Evolutionary conservation across 2,329 filamentous ascomycete species (phyloP).

Genomic region (Chrysosporium keratinophilum): DNA sequence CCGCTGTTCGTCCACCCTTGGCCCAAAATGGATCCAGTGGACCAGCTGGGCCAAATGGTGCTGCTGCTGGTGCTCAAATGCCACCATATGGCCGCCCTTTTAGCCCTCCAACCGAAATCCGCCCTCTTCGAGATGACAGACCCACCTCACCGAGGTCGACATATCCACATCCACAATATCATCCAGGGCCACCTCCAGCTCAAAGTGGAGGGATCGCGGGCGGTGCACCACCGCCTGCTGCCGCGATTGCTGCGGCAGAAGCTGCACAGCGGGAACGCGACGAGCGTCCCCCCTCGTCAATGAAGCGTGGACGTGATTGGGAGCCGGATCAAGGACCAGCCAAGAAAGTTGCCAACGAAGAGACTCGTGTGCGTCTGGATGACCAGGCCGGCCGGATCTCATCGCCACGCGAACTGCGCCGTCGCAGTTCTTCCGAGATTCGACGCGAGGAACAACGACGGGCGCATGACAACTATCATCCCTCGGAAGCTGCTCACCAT

Average conservation of each 20-base stretch:
- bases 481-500: conserved; percentile 85
- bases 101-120: conserved; percentile 74
- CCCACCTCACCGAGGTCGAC: conserved; percentile 84
- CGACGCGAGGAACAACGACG: conserved; percentile 61
- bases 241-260: conserved; percentile 58
- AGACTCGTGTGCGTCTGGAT: conserved; percentile 74
- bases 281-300: conserved; percentile 63
- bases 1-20: conserved; percentile 37
- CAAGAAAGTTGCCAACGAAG: conserved; percentile 84
- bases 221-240: conserved; percentile 57
- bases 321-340: conserved; percentile 60
- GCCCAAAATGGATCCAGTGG: conserved; percentile 25
- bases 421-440: conserved; percentile 66
- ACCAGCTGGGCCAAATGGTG: conserved; percentile 50
- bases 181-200: conserved; percentile 52
- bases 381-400: conserved; percentile 55
- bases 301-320: conserved; percentile 87
- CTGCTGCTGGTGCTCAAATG: conserved; percentile 46
- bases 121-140: conserved; percentile 70
- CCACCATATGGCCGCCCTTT: conserved; percentile 64
- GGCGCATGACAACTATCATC: conserved; percentile 70
- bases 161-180: conserved; percentile 72
- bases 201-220: conserved; percentile 50
- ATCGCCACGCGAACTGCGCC: conserved; percentile 57
- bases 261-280: conserved; percentile 57